These are phyloP conservation scores for Russula sp. DNA, from an alignment of 768 basidiomycete species.

Conservation along the genomic window DNA sequence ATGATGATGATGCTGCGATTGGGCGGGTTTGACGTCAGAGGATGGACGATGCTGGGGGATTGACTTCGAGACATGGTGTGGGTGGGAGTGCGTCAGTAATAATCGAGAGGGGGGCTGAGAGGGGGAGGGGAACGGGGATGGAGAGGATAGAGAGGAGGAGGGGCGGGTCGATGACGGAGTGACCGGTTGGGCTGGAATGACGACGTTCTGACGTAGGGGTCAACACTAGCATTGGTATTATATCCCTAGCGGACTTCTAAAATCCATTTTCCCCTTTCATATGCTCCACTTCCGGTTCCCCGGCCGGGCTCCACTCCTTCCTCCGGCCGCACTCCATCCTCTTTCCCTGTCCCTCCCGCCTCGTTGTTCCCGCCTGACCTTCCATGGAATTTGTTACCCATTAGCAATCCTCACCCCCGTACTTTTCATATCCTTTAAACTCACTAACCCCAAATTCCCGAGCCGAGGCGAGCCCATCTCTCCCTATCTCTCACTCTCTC, in stretches of 20 bases:
- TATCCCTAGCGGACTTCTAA: constrained; percentile 45
- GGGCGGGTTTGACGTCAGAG: constrained; percentile 29
- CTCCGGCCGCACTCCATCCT: constrained; percentile 15
- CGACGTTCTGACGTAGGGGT: constrained; percentile 45
- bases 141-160: background rate
- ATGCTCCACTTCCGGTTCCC: constrained; percentile 24
- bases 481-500: constrained; percentile 11
- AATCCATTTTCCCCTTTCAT: constrained; percentile 25
- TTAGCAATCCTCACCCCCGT: constrained; percentile 2
- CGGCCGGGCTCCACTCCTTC: constrained; percentile 29
- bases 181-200: constrained; percentile 35
- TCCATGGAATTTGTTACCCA: constrained; percentile 22
- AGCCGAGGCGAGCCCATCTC: constrained; percentile 11
- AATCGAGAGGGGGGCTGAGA: background rate
- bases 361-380: constrained; percentile 30
- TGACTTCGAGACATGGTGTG: constrained; percentile 33
- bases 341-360: constrained; percentile 9
- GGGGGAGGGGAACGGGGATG: background rate
- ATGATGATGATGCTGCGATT: constrained; percentile 18
- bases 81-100: constrained; percentile 15
- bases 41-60: constrained; percentile 36
- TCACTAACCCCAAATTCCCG: constrained; percentile 6
- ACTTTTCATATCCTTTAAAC: constrained; percentile 24
- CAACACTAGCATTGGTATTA: constrained; percentile 35
- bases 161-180: constrained; percentile 22